phyloP scores from a whole-genome alignment of 164 flowering plant species.

The Chimonanthus praecox region DNA sequence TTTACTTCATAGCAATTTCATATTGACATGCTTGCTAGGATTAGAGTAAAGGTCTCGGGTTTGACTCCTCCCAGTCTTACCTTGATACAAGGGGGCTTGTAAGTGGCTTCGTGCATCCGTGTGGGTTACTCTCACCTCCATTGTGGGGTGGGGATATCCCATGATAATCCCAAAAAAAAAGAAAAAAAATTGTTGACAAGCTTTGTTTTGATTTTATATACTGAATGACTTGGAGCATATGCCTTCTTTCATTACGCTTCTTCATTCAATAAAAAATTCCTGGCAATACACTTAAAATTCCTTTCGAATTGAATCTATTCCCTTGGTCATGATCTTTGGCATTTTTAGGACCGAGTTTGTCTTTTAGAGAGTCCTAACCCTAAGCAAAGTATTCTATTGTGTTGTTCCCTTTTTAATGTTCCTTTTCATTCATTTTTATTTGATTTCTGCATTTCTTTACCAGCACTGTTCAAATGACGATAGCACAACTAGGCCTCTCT shows the following conservation, averaged over 20 bases:
- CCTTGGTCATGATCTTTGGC: not conserved
- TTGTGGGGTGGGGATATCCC: no score
- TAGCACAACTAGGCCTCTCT: conserved; percentile 61
- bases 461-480: conserved; percentile 76
- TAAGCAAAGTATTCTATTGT: not conserved
- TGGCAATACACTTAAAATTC: not conserved
- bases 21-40: no score
- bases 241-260: not conserved
- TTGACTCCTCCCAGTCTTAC: no score
- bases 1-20: no score
- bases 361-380: not conserved
- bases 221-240: not conserved
- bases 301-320: not conserved
- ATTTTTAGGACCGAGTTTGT: not conserved
- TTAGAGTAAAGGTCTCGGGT: no score
- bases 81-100: no score
- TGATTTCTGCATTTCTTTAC: not conserved
- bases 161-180: no score
- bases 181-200: not conserved
- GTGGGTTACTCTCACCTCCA: no score
- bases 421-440: not conserved
- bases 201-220: not conserved
- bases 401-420: not conserved
- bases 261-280: no score
- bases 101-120: no score